Percentiles rank a stretch among this genome's conserved stretches.
Evolutionary conservation across 1,284 basidiomycete genomes (phyloP).

Genomic region (Rhodotorula sp.): DNA sequence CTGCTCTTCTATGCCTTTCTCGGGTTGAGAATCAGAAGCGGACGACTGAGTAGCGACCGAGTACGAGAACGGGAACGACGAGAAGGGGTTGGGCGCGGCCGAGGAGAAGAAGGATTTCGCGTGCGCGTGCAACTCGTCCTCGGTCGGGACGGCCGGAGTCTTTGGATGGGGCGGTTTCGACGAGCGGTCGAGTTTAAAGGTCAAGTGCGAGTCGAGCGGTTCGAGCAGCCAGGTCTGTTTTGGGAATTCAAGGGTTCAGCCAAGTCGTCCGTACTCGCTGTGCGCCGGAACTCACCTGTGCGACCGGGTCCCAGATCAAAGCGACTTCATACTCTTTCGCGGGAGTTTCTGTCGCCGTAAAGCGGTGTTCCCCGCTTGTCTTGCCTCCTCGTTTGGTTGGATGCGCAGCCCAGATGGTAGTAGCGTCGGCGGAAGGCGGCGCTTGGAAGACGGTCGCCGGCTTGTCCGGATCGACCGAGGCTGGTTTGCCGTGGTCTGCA

Average conservation of each 20-base stretch:
- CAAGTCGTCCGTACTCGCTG: too few relatives aligned
- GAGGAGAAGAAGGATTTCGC: constrained; percentile 3
- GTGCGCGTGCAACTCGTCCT: constrained; percentile 3
- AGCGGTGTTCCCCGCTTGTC: constrained; percentile 3
- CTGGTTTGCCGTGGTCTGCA: constrained; percentile 16
- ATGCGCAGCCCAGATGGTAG: constrained; percentile 12
- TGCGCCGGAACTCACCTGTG: constrained; percentile 3
- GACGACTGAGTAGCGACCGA: too few relatives aligned
- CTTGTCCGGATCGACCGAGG: constrained; percentile 8
- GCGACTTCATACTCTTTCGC: constrained; percentile 17
- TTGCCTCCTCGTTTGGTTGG: constrained; percentile 10
- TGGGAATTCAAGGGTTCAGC: too few relatives aligned
- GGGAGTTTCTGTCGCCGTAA: constrained; percentile 1
- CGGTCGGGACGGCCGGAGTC: constrained; percentile 9
- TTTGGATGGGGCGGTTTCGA: not conserved
- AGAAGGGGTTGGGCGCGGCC: constrained; percentile 17
- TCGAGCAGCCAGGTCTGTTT: constrained; percentile 12
- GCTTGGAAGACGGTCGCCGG: constrained; percentile 9
- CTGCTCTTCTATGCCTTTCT: not conserved
- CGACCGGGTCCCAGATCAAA: constrained; percentile 13
- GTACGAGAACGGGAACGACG: not conserved
- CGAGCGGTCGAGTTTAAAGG: constrained; percentile 19
- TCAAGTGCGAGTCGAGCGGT: constrained; percentile 9
- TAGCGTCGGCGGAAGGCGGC: not conserved
- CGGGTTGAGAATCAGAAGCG: not conserved